phyloP scores from a whole-genome alignment of 257 asterid genomes.

The Fraxinus americana region DNA sequence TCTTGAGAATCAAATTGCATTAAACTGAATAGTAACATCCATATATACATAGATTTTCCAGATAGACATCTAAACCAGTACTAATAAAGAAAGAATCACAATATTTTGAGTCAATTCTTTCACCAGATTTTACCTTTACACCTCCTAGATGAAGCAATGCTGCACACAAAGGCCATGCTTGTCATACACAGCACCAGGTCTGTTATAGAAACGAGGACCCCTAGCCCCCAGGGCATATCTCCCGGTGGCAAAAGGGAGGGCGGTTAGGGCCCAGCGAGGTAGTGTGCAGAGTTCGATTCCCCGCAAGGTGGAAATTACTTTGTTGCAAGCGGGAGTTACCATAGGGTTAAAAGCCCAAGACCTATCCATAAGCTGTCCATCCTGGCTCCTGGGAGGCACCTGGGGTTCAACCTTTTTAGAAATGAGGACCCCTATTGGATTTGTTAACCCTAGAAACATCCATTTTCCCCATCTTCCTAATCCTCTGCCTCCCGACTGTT shows the following conservation, averaged over 20 bases:
- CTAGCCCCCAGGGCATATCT: too few relatives aligned
- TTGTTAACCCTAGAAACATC: conserved; percentile 45
- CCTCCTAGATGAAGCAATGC: conserved; percentile 29
- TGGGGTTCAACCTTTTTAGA: too few relatives aligned
- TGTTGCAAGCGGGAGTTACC: too few relatives aligned
- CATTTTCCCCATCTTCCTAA: conserved; percentile 70
- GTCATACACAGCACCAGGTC: conserved; percentile 61
- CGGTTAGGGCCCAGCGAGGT: too few relatives aligned
- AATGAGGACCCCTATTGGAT: conserved; percentile 53
- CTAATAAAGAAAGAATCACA: neutral
- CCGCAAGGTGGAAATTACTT: too few relatives aligned
- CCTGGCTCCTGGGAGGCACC: too few relatives aligned
- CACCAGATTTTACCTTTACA: conserved; percentile 26
- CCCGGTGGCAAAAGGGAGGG: too few relatives aligned
- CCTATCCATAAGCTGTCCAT: too few relatives aligned
- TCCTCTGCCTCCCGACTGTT: conserved; percentile 71
- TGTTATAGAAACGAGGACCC: too few relatives aligned
- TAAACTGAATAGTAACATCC: neutral
- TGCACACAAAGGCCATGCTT: conserved; percentile 58
- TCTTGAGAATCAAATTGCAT: neutral
- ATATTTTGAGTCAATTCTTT: conserved; percentile 6
- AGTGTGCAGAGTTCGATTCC: too few relatives aligned
- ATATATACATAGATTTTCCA: neutral
- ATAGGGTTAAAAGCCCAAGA: too few relatives aligned
- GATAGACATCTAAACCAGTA: neutral